These are phyloP conservation scores for Alternaria longipes DNA, from an alignment of 2,329 filamentous ascomycete species.

Conservation along the genomic window DNA sequence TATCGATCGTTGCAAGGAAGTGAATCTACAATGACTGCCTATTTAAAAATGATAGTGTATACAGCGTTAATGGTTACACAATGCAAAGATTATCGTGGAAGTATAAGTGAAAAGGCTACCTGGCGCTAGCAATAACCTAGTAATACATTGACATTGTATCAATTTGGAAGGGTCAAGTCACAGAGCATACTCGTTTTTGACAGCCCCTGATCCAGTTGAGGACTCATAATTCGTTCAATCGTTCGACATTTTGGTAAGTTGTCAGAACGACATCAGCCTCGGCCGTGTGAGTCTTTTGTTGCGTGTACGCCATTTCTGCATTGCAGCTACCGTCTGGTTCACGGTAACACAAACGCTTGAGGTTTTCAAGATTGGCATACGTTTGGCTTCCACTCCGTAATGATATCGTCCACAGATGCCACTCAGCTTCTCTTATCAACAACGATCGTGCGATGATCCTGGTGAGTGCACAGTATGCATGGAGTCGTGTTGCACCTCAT, in stretches of 20 bases:
- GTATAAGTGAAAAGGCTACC: not conserved
- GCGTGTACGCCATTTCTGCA: too few relatives aligned
- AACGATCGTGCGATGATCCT: too few relatives aligned
- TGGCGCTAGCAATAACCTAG: not conserved
- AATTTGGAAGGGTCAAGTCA: accelerated
- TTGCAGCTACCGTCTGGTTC: accelerated
- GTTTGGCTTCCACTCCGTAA: too few relatives aligned
- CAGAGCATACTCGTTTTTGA: too few relatives aligned
- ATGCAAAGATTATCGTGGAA: not conserved
- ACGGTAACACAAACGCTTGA: too few relatives aligned
- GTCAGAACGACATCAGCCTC: too few relatives aligned
- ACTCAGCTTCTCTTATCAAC: too few relatives aligned
- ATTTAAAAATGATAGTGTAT: accelerated
- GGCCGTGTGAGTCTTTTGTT: too few relatives aligned
- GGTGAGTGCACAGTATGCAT: too few relatives aligned
- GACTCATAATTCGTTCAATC: too few relatives aligned
- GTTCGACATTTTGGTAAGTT: accelerated
- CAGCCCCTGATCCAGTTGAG: accelerated
- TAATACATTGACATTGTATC: too few relatives aligned
- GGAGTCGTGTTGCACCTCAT: accelerated
- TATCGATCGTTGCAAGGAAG: not conserved
- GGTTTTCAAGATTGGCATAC: accelerated
- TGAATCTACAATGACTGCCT: accelerated
- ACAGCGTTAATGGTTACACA: not conserved
- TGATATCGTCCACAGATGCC: too few relatives aligned